Base-by-base conservation (phyloP, 805 yeast genomes). In the Starmerella stigmatis region DNA sequence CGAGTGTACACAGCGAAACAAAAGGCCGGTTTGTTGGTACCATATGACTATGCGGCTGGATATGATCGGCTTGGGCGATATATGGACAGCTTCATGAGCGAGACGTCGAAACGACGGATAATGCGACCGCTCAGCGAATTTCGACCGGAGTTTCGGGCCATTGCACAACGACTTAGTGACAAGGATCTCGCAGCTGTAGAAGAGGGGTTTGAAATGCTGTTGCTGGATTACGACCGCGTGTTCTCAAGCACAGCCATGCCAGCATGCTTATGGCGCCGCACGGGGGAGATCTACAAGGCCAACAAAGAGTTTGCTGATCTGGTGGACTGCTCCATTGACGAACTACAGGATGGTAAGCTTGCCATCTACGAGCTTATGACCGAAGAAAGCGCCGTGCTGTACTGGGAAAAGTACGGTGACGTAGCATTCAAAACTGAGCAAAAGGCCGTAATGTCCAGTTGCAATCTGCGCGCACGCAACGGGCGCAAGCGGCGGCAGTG, bases 61-160 rank as follows among this genome's bases (percentile, higher is more conserved):
- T 36, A 36, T 8, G 40, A 36, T 30, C 30, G 40, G n/a, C 30
- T 36, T 11, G 22, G 40, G 30, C 8, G 40, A 15, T 36, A 36
- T n/a, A 36, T 36, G 40, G 40, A 36, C 29, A 36, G 30, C 29
- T 36, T 23, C 40, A 36, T 36, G 40, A 36, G 40, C 29, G 40
- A 36, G 22, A 17, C 40, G n/a, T 36, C 40, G 20, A 36, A 36
- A 16, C 19, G 40, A 9, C 20, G 40, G 25, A 19, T 36, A 8
- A 23, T 36, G 40, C 19, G 30, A 30, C 40, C 40, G 12, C 26
- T 36, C 20, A 36, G 15, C 15, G 40, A 36, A n/a, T 10, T 36
- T 6, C 20, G 40, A 15, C 40, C 40, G 22, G 40, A 36, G 16
- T 36, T 36, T 15, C 28, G 40, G 15, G 30, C 40, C 15, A 22